Conservation (phyloP, 2,329 filamentous ascomycete species). For the Hirsutella rhossiliensis region DNA sequence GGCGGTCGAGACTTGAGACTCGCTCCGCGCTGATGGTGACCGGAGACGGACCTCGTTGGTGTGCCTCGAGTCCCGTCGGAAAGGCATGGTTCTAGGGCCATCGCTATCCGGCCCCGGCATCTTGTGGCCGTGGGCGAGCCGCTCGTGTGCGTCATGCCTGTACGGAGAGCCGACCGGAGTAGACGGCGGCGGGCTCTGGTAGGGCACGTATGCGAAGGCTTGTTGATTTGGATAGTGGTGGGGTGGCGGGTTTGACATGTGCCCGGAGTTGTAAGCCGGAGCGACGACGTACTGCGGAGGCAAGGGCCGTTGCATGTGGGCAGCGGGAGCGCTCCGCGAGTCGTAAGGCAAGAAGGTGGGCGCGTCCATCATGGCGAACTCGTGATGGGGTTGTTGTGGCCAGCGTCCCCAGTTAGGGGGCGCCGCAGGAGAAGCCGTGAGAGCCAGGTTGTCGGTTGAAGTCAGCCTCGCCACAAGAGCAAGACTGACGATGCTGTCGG, state of each 20-base stretch:
- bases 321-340: conserved; percentile 23
- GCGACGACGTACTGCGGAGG: conserved; percentile 34
- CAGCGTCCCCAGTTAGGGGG: conserved; percentile 42
- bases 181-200: conserved; percentile 23
- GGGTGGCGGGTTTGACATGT: conserved; percentile 28
- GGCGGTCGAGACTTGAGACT: conserved; percentile 16
- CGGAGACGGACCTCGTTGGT: conserved; percentile 20
- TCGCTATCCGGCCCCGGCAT: conserved; percentile 11
- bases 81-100: conserved; percentile 11
- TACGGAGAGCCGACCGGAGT: conserved; percentile 20
- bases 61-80: conserved; percentile 13
- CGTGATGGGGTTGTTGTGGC: conserved; percentile 34
- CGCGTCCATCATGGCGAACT: conserved; percentile 37
- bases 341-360: conserved; percentile 37
- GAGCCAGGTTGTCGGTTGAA: conserved; percentile 26
- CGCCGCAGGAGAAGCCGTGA: conserved; percentile 31
- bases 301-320: conserved; percentile 31
- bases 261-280: conserved; percentile 28
- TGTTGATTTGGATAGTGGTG: conserved; percentile 30
- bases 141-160: conserved; percentile 20
- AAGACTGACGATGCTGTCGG: conserved; percentile 9
- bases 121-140: conserved; percentile 7
- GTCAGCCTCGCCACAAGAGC: conserved; percentile 12
- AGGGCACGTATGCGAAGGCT: conserved; percentile 31
- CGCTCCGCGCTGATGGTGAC: conserved; percentile 19